Conservation (phyloP, 768 basidiomycete species). For the Suillus bovinus region DNA sequence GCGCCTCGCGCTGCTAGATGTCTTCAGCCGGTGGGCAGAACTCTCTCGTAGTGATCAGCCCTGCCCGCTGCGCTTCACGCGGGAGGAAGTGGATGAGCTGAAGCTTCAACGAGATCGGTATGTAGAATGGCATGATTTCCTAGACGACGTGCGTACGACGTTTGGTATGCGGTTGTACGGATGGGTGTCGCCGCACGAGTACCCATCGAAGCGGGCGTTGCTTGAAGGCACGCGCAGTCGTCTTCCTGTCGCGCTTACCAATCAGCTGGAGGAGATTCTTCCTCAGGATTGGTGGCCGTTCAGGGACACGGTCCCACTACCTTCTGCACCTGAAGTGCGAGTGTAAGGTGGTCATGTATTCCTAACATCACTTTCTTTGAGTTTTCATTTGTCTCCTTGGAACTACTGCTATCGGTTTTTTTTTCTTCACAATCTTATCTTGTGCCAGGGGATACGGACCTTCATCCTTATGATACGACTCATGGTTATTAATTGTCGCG, state of each 20-base stretch:
- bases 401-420: background rate
- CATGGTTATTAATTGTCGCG: conserved; percentile 5
- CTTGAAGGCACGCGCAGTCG: conserved; percentile 14
- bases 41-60: conserved; percentile 14
- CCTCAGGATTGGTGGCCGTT: conserved; percentile 21
- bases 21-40: conserved; percentile 14
- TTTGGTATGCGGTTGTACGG: conserved; percentile 18
- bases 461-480: conserved; percentile 6
- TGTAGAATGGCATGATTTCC: conserved; percentile 19
- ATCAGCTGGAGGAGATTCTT: conserved; percentile 15
- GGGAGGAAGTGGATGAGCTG: conserved; percentile 14
- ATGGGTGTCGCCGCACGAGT: conserved; percentile 18
- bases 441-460: conserved; percentile 14
- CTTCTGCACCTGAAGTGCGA: conserved; percentile 6
- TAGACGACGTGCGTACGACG: conserved; percentile 15
- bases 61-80: conserved; percentile 18
- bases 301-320: conserved; percentile 14
- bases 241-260: conserved; percentile 16
- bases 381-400: too few relatives aligned
- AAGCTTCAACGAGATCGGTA: conserved; percentile 17
- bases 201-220: conserved; percentile 15
- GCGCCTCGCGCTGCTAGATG: conserved; percentile 17
- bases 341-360: conserved; percentile 5
- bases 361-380: background rate
- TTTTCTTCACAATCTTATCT: background rate